Base-by-base conservation (phyloP, 345 rosid genomes). In the Cardamine resedifolia region DNA sequence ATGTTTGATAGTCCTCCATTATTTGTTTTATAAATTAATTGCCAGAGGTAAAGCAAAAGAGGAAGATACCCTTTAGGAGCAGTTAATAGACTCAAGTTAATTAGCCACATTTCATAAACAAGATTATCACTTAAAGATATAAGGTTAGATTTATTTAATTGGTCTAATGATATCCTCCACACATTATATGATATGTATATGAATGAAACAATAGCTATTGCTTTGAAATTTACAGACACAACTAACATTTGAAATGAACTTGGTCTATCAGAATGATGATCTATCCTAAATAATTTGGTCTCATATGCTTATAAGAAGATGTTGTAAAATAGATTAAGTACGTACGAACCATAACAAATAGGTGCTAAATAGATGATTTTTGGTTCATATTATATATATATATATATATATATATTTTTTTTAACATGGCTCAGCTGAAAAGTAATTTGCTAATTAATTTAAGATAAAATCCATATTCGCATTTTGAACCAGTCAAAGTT, bases 401-500 rank as follows among this genome's bases (percentile, higher is more conserved):
- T n/a, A n/a, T n/a, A n/a, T n/a, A n/a, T n/a, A n/a, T n/a, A 57
- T 56, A 18, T 2, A 0, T 16, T 18, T 28, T 6, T n/a, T 9
- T 5, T 0, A 49, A n/a, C 10, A 50, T 53, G 39, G 53, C 51
- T 55, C 52, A 53, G 10, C 41, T n/a, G n/a, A n/a, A 69, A 19
- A 44, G 11, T 69, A 30, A 30, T 14, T 43, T 3, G 28, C 20
- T 19, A 7, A 58, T 45, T 21, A 57, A 56, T 55, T 55, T 3
- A 56, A 73, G 24, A 34, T 5, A 1, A 53, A 36, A 47, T 34
- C 18, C 8, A 47, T 73, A 36, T 73, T 66, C 66, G 33, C 41
- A 71, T 71, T 50, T 60, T 71, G 59, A 19, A 60, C 68, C 51
- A 19, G 67, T 70, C 75, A 70, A 59, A 70, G 47, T 49, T 66